phyloP scores from a whole-genome alignment of 352 stramenopile genomes.

The Thraustochytrium sp. region DNA sequence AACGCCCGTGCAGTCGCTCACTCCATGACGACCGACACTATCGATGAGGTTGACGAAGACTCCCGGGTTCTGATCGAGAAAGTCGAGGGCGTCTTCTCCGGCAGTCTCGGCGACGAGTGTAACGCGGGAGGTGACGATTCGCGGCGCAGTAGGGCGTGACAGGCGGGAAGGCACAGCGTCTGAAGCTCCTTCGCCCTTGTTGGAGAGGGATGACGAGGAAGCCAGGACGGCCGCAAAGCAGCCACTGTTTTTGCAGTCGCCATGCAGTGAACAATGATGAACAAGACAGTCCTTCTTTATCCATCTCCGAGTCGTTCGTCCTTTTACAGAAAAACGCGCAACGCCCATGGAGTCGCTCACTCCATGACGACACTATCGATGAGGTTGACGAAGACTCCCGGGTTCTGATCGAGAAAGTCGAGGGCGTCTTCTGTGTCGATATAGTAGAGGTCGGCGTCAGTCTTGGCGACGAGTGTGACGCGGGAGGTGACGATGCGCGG shows the following conservation, averaged over 20 bases:
- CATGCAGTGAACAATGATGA: no score
- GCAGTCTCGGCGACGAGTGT: constrained; percentile 29
- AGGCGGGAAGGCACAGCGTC: not conserved
- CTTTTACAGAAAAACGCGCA: no score
- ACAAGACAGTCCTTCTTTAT: no score
- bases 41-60: constrained; percentile 39
- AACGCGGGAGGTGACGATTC: not conserved
- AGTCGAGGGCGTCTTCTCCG: constrained; percentile 1
- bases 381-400: constrained; percentile 24
- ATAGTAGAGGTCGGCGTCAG: constrained; percentile 24
- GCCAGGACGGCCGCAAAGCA: no score
- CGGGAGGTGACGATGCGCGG: not conserved
- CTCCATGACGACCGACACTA: not conserved
- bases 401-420: constrained; percentile 31
- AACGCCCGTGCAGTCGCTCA: not conserved
- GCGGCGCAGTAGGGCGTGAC: not conserved
- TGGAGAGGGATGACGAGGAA: no score
- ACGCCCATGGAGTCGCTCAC: not conserved
- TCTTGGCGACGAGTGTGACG: constrained; percentile 27
- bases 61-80: constrained; percentile 24
- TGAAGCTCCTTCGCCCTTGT: no score
- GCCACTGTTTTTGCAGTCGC: no score
- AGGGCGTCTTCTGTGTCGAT: constrained; percentile 7
- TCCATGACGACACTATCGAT: constrained; percentile 29
- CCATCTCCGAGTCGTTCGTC: no score